Conservation (phyloP, 2,329 filamentous ascomycete genomes). For the Sporothrix brunneoviolacea region DNA sequence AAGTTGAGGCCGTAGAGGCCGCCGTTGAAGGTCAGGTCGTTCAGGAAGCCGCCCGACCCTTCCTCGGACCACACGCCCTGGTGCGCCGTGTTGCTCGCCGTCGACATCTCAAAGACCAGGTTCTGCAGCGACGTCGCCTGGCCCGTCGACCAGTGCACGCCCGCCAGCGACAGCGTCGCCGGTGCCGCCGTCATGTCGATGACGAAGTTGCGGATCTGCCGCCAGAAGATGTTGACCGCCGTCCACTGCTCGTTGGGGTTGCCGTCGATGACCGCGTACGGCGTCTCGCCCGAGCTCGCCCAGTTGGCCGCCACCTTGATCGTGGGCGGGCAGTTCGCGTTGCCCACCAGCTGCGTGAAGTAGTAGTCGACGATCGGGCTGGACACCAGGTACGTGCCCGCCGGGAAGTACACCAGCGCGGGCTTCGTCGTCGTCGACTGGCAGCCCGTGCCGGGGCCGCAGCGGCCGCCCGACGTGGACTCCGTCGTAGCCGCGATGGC, state of each 20-base stretch:
- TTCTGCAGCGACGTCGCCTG: conserved; percentile 56
- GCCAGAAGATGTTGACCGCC: conserved; percentile 37
- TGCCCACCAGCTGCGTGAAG: conserved; percentile 17
- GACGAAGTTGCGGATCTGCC: conserved; percentile 51
- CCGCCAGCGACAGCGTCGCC: conserved; percentile 36
- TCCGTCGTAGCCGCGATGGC: conserved; percentile 42
- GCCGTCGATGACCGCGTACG: conserved; percentile 28
- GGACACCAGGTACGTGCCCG: conserved; percentile 17
- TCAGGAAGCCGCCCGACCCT: conserved; percentile 60
- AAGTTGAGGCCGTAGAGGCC: conserved; percentile 49
- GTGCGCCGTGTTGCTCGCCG: conserved; percentile 38
- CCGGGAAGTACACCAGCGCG: conserved; percentile 19
- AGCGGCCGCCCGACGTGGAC: conserved; percentile 1
- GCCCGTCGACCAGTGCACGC: conserved; percentile 62
- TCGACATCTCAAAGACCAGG: conserved; percentile 45
- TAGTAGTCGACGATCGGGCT: conserved; percentile 17
- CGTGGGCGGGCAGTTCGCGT: conserved; percentile 14
- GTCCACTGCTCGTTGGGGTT: conserved; percentile 48
- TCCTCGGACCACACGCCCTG: conserved; percentile 55
- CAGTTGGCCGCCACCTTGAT: conserved; percentile 11
- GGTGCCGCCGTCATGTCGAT: conserved; percentile 48
- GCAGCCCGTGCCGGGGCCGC: conserved; percentile 12
- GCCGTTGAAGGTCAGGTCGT: conserved; percentile 62
- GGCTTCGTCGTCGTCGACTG: conserved; percentile 14
- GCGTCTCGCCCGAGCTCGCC: background rate